Base-by-base conservation (phyloP, 2,329 filamentous ascomycete genomes). In the Grosmannia clavigera region DNA sequence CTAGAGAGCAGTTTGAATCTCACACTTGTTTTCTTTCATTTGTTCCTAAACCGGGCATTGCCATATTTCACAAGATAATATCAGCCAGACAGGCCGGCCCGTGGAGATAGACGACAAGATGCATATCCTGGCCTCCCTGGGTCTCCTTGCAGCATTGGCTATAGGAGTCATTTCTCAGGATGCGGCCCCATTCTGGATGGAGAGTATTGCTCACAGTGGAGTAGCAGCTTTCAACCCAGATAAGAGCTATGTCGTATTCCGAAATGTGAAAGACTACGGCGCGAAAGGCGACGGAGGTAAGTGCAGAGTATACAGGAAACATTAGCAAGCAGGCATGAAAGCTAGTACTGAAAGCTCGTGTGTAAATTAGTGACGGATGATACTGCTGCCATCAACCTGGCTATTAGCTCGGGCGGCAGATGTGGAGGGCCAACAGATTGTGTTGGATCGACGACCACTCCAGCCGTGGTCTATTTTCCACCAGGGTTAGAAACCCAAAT, bases 271-370 rank as follows among this genome's bases (percentile, higher is more conserved):
- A 25, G 64, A 67, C 60, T 67, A 55, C 12, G 87, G 88, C 48
- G 87, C 86, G 59, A 84, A 78, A 66, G 90, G 89, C 63, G 87
- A 94, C 66, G 89, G 88, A 50, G 66, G 69, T 70, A 55, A 50
- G 66, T 33, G 5, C 31, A 7, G 14, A 46, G 7, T 16, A 55
- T 12, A 25, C 7, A 11, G 10, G 31, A 35, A 38, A 25, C 11
- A 22, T 14, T 10, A 25, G 19, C 14, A 14, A 50, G 27, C 11
- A 29, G 2, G 25, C 10, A 33, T 33, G 10, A 27, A 19, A 12
- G 33, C n/a, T 22, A 16, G 25, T 48, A 31, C n/a, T 58, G 31
- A 59, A 51, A 19, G 33, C 33, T 10, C 9, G 5, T 35, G 33
- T 35, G 5, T 35, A 35, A 35, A 35, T 10, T 11, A 71, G 70